Evolutionary conservation across 2,329 filamentous ascomycete genomes (phyloP).

Genomic region (Lomentospora prolificans): DNA sequence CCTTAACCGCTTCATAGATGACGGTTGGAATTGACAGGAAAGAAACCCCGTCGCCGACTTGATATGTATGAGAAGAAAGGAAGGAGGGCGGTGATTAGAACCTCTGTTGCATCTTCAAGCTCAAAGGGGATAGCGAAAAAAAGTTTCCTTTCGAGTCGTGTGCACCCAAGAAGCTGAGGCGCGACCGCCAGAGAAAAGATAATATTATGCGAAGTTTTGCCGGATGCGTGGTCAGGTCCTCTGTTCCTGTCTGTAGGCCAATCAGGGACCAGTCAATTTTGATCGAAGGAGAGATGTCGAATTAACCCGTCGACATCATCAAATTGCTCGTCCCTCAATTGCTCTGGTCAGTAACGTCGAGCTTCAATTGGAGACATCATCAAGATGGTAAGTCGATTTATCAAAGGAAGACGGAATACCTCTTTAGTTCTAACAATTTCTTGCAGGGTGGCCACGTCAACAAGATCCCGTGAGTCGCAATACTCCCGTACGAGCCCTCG

Average conservation of each 20-base stretch:
- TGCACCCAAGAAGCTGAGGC: background rate
- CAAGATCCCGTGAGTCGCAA: constrained; percentile 42
- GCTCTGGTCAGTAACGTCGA: background rate
- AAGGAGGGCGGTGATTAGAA: constrained; percentile 3
- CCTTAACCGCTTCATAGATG: constrained; percentile 12
- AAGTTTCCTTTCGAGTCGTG: constrained; percentile 6
- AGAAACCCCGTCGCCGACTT: background rate
- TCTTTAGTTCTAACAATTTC: background rate
- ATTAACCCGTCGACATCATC: background rate
- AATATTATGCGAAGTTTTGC: constrained; percentile 4
- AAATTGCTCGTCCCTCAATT: background rate
- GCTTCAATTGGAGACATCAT: constrained; percentile 14
- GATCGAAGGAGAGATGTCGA: background rate
- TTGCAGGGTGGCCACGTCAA: constrained; percentile 49
- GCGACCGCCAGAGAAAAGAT: background rate
- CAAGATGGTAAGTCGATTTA: constrained; percentile 44
- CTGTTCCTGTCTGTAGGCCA: background rate
- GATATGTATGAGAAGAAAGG: constrained; percentile 5
- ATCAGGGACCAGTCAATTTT: constrained; percentile 5
- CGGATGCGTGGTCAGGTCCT: background rate
- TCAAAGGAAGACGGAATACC: background rate
- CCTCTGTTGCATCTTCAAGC: constrained; percentile 1
- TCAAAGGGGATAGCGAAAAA: constrained; percentile 5
- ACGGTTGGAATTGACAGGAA: background rate
- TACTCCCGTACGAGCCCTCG: background rate